Conservation (phyloP, 2,329 filamentous ascomycete species). For the Beauveria medogensis region DNA sequence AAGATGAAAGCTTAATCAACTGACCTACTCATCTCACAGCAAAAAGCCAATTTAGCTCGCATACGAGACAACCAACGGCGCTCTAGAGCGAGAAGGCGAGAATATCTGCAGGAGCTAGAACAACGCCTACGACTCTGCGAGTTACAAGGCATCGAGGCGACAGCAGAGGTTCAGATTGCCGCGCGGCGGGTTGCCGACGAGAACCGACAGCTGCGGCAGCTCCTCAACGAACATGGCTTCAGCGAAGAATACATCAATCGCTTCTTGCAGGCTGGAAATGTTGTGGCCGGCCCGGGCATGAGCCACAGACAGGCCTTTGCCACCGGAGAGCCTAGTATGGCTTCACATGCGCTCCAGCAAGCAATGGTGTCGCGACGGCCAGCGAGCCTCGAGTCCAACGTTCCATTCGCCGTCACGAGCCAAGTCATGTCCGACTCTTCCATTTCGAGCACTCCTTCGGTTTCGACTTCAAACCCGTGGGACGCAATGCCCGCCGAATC, state of each 20-base stretch:
- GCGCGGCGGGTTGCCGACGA: conserved; percentile 62
- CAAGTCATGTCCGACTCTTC: conserved; percentile 27
- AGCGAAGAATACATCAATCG: conserved; percentile 45
- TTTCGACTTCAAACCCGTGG: conserved; percentile 26
- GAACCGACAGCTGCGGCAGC: conserved; percentile 53
- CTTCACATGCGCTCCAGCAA: conserved; percentile 29
- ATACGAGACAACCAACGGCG: conserved; percentile 71
- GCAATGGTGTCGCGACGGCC: conserved; percentile 29
- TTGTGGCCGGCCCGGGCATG: not conserved
- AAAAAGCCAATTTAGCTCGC: conserved; percentile 39
- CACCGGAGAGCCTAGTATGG: conserved; percentile 16
- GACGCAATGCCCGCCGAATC: conserved; percentile 16
- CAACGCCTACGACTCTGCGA: conserved; percentile 54
- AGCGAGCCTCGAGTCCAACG: conserved; percentile 19
- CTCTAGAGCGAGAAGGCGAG: conserved; percentile 65
- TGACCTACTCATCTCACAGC: conserved; percentile 16
- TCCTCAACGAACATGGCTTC: conserved; percentile 52
- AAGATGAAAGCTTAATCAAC: not conserved
- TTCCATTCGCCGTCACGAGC: conserved; percentile 21
- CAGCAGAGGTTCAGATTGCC: conserved; percentile 62
- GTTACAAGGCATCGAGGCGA: conserved; percentile 57
- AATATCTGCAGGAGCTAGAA: conserved; percentile 63
- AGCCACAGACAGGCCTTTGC: not conserved
- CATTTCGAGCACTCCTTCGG: conserved; percentile 23
- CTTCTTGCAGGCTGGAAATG: conserved; percentile 23